Evolutionary conservation across 208 protist species (phyloP), one percentile per base, ranked within the genome.

Genomic region (Phytomonas sp.): DNA sequence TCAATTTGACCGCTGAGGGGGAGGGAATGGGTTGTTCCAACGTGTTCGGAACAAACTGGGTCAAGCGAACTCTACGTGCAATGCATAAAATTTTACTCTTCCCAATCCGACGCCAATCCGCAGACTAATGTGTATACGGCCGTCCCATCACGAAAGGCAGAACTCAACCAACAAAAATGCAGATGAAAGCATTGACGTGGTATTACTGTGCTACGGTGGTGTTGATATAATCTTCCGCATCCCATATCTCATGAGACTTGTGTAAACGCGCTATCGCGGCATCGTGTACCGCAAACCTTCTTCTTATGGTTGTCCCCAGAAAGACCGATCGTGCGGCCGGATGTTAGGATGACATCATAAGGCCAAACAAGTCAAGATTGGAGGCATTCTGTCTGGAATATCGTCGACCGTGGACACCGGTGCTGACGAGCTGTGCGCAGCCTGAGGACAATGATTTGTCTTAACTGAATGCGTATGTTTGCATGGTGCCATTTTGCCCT

Each of bases 251-350:
- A 89, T 87, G 68, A 40, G 56, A 71, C 2, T 67, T 85, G 30
- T 91, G 81, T 72, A 56, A 77, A 17, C 36, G 62, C 13, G 77
- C 75, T 28, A 71, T 75, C 60, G 43, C 67, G 0, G 66, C 69
- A 34, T 60, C 81, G 13, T 60, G 60, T 2, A 81, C 75, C 60
- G 33, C 43, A 51, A 65, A 62, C 60, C 66, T 92, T 64, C 89
- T 89, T 0, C 90, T 89, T 73, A 63, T 96, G 11, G 63, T 96
- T n/a, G 85, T 94, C 17, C 83, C 84, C 76, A 96, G 87, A 30
- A 94, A 94, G 73, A 73, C 76, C 0, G 91, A 94, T 40, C 9
- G 36, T 9, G 36, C 36, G 9, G 36, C 36, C 36, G 36, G 9
- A 9, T 40, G 9, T 9, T 4, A 40, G 4, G 36, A 40, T 40